Conservation (phyloP, 306 rosid genomes). For the Lathyrus aphaca region DNA sequence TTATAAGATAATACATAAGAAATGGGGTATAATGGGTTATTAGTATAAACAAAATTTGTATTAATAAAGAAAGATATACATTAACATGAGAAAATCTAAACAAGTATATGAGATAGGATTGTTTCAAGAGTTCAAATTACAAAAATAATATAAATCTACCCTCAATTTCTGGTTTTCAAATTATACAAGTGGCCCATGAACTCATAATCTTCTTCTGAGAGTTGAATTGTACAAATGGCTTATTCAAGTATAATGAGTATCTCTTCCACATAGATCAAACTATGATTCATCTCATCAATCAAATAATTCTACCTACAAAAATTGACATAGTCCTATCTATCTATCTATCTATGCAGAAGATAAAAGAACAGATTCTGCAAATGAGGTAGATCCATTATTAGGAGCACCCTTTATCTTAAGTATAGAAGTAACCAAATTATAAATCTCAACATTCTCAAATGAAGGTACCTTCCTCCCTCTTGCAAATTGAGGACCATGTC, state of each 20-base stretch:
- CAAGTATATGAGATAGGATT: no score
- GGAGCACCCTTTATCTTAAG: conserved; percentile 79
- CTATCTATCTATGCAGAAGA: conserved; percentile 55
- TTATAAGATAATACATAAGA: no score
- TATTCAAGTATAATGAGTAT: conserved; percentile 25
- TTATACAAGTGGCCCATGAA: no score
- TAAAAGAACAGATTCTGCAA: conserved; percentile 69
- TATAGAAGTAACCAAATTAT: conserved; percentile 84
- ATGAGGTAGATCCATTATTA: conserved; percentile 80
- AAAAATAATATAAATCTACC: no score
- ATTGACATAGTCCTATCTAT: conserved; percentile 41
- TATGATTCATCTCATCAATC: conserved; percentile 29
- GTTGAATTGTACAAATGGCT: conserved; percentile 29
- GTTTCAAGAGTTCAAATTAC: no score
- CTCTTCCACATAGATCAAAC: conserved; percentile 14
- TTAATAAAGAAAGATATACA: no score
- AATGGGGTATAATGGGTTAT: no score
- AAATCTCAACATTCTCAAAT: conserved; percentile 90
- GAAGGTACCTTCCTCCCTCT: conserved; percentile 86
- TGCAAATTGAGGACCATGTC: conserved; percentile 93
- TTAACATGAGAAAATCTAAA: no score
- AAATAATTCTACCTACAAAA: conserved; percentile 27
- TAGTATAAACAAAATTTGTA: no score
- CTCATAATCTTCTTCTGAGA: no score
- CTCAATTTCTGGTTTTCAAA: no score